Evolutionary conservation across 495 filamentous ascomycete species (phyloP), one percentile per base, ranked within the genome.

Genomic region (Peziza echinospora): DNA sequence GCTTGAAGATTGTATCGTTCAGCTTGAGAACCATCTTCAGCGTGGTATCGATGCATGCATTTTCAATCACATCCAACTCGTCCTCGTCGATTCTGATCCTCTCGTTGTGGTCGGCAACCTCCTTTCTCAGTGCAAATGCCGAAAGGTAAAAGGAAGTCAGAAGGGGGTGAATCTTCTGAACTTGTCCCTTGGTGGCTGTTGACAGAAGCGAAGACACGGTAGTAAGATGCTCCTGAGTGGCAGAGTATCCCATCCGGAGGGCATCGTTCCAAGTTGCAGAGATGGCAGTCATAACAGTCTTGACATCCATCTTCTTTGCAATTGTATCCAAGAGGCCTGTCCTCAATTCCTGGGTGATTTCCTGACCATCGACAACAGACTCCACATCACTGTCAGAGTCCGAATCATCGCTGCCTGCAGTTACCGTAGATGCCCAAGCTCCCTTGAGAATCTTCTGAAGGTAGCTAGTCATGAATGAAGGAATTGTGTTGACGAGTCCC

Each of bases 1-100:
- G 89, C n/a, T 86, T 73, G 72, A 96, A 97, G 16, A 80, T 73
- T n/a, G 78, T 74, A 61, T 97, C 91, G 62, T 93, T 96, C 19
- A 96, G 71, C 69, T 94, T 94, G 64, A 91, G 82, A 44, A 89
- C 80, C 76, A 93, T 86, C 60, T 83, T 80, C 30, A 96, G 73
- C 0, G 75, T 76, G 2, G 76, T 67, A 9, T 77, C 67, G 52
- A 82, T 75, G 46, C 82, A 52, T 2, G 64, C 55, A 24, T 64
- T 65, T 60, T 93, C 84, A n/a, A 82, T 65, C 42, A 71, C 66
- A 22, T 71, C 66, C 24, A 85, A 55, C 28, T 73, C 70, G 5
- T 64, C 63, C 24, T 64, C 61, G 22, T 67, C 61, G 24, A 62
- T 56, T 1, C 57, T 53, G 5, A 59, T 39, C n/a, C 63, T 51